phyloP scores from a whole-genome alignment of 441 rosid species.

The Lagerstroemia fauriei region DNA sequence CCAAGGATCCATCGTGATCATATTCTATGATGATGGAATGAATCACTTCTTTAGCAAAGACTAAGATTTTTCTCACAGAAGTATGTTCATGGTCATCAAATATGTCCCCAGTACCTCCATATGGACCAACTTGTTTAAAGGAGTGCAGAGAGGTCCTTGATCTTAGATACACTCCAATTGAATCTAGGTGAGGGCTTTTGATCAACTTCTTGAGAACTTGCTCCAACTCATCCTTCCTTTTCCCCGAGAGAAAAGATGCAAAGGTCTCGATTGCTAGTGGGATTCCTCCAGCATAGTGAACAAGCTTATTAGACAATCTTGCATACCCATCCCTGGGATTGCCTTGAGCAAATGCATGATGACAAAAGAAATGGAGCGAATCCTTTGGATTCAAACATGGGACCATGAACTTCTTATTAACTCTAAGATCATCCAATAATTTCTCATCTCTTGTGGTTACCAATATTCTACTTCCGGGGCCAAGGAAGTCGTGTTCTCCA shows the following conservation, averaged over 20 bases:
- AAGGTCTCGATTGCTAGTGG: neutral
- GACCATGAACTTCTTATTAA: neutral
- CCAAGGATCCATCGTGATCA: neutral
- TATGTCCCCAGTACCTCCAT: neutral
- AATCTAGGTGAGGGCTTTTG: neutral
- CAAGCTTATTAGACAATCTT: neutral
- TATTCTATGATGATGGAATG: neutral
- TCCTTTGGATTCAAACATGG: neutral
- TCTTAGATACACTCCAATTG: conserved; percentile 10
- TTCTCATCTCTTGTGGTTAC: neutral
- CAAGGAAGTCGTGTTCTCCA: neutral
- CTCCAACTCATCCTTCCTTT: neutral
- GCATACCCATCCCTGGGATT: too few relatives aligned
- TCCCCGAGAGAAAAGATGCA: neutral
- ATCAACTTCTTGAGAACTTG: neutral
- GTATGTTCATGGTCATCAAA: neutral
- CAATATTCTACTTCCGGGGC: neutral
- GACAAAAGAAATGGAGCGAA: neutral
- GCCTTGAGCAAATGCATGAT: neutral
- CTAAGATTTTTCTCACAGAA: neutral
- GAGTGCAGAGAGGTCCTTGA: neutral
- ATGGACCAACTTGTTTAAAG: neutral
- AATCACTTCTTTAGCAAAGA: neutral
- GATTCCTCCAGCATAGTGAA: conserved; percentile 6
- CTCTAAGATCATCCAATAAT: neutral